Evolutionary conservation across 306 rosid species (phyloP).

Genomic region (cucumber (Cucumis sativus)): Cucumber_9930_V3 NC_026659.2:15211001-15211500

Average conservation of each 20-base stretch:
- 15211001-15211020: conserved; percentile 42
- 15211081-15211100: conserved; percentile 61
- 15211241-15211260: conserved; percentile 22
- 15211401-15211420: conserved; percentile 53
- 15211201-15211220: conserved; percentile 52
- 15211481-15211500: conserved; percentile 50
- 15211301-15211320: conserved; percentile 30
- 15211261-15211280: conserved; percentile 20
- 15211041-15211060: conserved; percentile 91
- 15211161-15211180: conserved; percentile 46
- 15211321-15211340: conserved; percentile 53
- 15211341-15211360: conserved; percentile 96
- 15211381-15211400: conserved; percentile 72
- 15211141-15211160: conserved; percentile 63
- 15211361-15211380: conserved; percentile 84
- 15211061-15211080: conserved; percentile 97
- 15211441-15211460: conserved; percentile 25
- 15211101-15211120: conserved; percentile 43
- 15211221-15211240: conserved; percentile 30
- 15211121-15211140: conserved; percentile 87
- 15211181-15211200: conserved; percentile 78
- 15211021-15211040: conserved; percentile 48
- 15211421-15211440: conserved; percentile 26
- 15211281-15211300: conserved; percentile 16
- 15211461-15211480: conserved; percentile 30